Evolutionary conservation across 1,284 basidiomycete species (phyloP).

Genomic region (Rhodotorula sp.): DNA sequence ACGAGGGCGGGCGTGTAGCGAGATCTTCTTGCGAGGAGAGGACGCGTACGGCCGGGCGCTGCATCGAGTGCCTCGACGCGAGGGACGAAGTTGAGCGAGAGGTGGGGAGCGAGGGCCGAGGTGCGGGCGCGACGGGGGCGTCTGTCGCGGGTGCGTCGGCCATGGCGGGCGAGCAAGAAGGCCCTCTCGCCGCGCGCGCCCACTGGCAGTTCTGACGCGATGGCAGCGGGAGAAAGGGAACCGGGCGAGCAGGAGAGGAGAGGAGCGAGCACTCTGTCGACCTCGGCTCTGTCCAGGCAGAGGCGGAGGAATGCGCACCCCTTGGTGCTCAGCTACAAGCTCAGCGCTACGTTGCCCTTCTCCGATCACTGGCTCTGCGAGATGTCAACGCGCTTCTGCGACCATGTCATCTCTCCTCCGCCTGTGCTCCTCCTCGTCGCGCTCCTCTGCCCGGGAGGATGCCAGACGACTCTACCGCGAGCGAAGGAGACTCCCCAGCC

Average conservation of each 20-base stretch:
- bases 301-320: too few relatives aligned
- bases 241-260: too few relatives aligned
- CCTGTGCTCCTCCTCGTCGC: not conserved
- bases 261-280: too few relatives aligned
- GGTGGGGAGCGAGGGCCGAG: not conserved
- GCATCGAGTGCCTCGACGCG: not conserved
- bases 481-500: not conserved
- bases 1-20: not conserved
- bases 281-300: too few relatives aligned
- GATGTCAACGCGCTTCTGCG: not conserved
- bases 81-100: not conserved
- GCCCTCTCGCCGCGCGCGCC: fast-evolving
- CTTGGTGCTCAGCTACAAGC: too few relatives aligned
- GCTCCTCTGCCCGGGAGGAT: not conserved
- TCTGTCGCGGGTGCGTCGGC: not conserved
- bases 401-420: not conserved
- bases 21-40: not conserved
- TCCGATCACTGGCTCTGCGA: not conserved
- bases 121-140: too few relatives aligned
- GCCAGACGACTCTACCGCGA: constrained; percentile 12
- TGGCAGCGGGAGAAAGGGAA: too few relatives aligned
- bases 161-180: not conserved
- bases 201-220: too few relatives aligned
- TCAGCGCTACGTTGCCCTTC: too few relatives aligned
- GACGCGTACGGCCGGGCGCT: not conserved